Evolutionary conservation across 306 rosid genomes (phyloP).

Genomic region (Cucurbita moschata): DNA sequence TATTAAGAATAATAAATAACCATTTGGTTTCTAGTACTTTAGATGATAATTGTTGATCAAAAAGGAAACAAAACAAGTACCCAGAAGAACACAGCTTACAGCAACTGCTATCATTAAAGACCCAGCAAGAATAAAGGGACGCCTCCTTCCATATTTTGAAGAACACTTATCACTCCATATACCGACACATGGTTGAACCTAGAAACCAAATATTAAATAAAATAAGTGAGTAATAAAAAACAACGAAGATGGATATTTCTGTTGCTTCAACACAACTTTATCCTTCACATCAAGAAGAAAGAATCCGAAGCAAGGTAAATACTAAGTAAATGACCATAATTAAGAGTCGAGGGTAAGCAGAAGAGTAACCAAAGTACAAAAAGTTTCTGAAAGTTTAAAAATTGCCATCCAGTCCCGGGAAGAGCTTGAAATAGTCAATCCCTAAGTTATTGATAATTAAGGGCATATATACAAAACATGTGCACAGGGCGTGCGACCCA

Average conservation of each 20-base stretch:
- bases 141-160: conserved; percentile 83
- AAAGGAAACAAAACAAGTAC: conserved; percentile 8
- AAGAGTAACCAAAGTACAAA: not conserved
- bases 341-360: not conserved
- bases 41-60: not conserved
- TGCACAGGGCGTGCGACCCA: too few species aligned
- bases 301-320: not conserved
- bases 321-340: not conserved
- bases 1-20: conserved; percentile 9
- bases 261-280: not conserved
- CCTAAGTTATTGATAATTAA: not conserved
- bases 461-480: not conserved
- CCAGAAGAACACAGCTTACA: conserved; percentile 34
- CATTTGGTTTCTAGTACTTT: not conserved
- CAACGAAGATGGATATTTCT: not conserved
- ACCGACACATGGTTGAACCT: conserved; percentile 84
- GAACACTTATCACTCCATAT: conserved; percentile 97
- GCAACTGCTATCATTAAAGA: conserved; percentile 69
- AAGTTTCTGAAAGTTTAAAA: not conserved
- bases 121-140: conserved; percentile 93
- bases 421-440: not conserved
- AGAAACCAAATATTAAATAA: conserved; percentile 6
- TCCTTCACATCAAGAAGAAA: not conserved
- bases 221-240: not conserved
- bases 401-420: not conserved